phyloP scores from a whole-genome alignment of 129 eudicot genomes.

The Artemisia tridentata region DNA sequence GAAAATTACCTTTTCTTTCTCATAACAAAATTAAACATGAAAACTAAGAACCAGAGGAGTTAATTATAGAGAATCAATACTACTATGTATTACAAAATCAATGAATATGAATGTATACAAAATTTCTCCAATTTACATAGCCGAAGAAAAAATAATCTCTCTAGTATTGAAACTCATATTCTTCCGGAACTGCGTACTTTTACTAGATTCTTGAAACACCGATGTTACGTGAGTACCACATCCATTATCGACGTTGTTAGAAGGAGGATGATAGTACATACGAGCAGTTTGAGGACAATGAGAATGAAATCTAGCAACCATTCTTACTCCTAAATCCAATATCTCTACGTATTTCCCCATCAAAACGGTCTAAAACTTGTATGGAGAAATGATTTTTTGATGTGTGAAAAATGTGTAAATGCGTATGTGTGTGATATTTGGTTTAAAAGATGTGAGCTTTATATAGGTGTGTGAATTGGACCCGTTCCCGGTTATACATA shows the following conservation, averaged over 20 bases:
- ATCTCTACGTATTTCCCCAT: constrained; percentile 34
- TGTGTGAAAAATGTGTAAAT: no score
- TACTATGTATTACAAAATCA: neutral
- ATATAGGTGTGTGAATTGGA: no score
- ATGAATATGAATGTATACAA: neutral
- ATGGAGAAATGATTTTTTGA: no score
- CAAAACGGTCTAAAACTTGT: no score
- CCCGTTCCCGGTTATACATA: no score
- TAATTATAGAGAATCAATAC: neutral
- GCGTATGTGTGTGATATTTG: no score
- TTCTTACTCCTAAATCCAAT: constrained; percentile 31
- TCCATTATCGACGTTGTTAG: neutral
- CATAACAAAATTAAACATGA: no score
- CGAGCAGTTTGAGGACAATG: constrained; percentile 43
- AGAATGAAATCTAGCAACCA: constrained; percentile 36
- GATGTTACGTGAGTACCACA: constrained; percentile 25
- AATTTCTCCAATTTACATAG: constrained; percentile 12
- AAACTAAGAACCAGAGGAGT: no score
- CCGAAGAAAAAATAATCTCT: constrained; percentile 29
- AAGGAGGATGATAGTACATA: constrained; percentile 38
- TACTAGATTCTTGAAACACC: constrained; percentile 5
- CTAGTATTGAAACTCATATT: constrained; percentile 32
- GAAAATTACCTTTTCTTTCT: neutral
- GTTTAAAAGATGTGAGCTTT: no score
- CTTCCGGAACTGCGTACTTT: constrained; percentile 20